Base-by-base conservation (phyloP, 2,329 filamentous ascomycete genomes). In the Pseudopyrenochaeta lycopersici region DNA sequence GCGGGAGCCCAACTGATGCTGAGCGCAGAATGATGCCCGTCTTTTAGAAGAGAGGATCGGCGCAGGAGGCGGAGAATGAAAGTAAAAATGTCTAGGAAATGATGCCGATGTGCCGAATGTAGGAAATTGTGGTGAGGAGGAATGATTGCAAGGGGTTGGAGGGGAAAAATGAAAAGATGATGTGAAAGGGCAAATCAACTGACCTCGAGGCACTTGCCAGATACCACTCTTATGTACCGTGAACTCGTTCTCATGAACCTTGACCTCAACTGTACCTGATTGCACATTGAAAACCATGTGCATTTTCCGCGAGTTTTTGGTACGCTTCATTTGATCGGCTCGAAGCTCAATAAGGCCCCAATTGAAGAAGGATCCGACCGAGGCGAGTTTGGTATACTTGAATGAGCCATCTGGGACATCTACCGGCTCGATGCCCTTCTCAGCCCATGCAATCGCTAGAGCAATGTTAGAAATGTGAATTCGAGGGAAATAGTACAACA, bases 281-380 rank as follows among this genome's bases (percentile, higher is more conserved):
- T 92, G 89, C 27, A 99, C 90, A 66, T 96, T 97, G 76, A 98
- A 98, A 1, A 90, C 88, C 89, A 99, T 95, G 72, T 97, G 92
- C 91, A 97, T 98, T 79, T 90, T 93, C 58, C 94, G 85, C 31
- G 90, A 90, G 76, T 97, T 98, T 82, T 98, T 98, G 43, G 89
- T 86, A 64, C 88, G 87, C 81, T 99, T 99, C 71, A 90, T 86
- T 29, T 90, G 87, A 2, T 90, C 89, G 0, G 91, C 88, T 5
- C 92, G 91, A 45, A 99, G 80, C 67, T 98, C 94, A 32, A 99
- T 90, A 46, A 98, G 85, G 14, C 95, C 95, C 9, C 90, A 89
- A 30, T 92, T 93, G 75, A 98, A 91, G 76, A 97, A 98, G 0
- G 90, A 87, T 14, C 62, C 60, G 52, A 55, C 57, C 4, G 66